Evolutionary conservation across 352 stramenopile genomes (phyloP), one percentile per base, ranked within the genome.

Genomic region (Globisporangium splendens): DNA sequence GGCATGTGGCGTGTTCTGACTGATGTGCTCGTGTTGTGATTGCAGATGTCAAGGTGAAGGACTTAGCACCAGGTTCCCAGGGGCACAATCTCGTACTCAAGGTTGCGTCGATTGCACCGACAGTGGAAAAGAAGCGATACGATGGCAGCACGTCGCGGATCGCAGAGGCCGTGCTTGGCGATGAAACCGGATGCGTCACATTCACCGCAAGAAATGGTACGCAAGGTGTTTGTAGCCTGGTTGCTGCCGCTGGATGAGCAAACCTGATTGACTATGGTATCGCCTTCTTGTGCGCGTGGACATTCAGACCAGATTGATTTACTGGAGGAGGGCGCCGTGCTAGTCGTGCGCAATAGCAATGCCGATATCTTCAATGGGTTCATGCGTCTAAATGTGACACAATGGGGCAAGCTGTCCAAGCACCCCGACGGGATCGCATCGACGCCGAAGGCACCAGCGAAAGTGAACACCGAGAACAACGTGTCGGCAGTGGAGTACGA

Each of bases 361-460:
- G 83, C 79, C 44, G 86, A 91, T 43, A 87, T 95, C 24, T 93
- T 88, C 63, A 90, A 91, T 56, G 83, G 83, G 6, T 95, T 91
- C 59, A 85, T 93, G 81, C 64, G 86, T 20, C 72, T 95, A 22
- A 91, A 91, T 59, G 83, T 95, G 59, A 88, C 78, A n/a, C 69
- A 90, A 43, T 95, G 83, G 83, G 86, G 86, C 21, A 95, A 95
- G 57, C 63, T 95, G 22, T 69, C 79, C 8, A 39, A 39, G 42
- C 72, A 95, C 67, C 86, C 86, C 15, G 86, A 95, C 50, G 80
- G 70, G 21, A 59, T 95, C 42, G 75, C 60, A 15, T 95, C 86
- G 31, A 95, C 86, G 13, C 86, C 86, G 10, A 59, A 67, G 20
- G 65, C 69, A 4, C 86, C 86, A 22, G 44, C 66, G 1, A 73